Conservation (phyloP, 208 protist genomes). For the Leishmania mexicana region DNA sequence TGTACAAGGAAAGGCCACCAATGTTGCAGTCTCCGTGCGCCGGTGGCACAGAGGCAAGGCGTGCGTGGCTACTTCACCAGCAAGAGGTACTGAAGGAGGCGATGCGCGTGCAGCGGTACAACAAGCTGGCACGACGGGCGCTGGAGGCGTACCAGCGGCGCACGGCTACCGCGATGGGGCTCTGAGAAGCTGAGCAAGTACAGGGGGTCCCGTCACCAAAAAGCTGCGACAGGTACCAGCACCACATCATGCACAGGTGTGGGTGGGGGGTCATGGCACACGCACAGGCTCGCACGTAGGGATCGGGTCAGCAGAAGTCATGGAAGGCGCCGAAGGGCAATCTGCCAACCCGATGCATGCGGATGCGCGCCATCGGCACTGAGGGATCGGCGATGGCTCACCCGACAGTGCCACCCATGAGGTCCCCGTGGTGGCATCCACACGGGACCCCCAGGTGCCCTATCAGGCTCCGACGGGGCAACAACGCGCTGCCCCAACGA, state of each 20-base stretch:
- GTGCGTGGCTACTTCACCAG: constrained; percentile 40
- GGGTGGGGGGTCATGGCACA: neutral
- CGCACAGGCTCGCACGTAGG: neutral
- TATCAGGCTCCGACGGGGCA: neutral
- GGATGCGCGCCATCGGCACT: neutral
- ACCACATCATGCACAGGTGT: neutral
- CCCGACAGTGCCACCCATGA: neutral
- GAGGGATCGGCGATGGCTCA: neutral
- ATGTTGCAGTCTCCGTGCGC: neutral
- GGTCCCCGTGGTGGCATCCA: neutral
- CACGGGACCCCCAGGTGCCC: neutral
- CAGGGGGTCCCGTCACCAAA: neutral
- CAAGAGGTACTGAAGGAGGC: constrained; percentile 66
- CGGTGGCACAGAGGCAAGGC: constrained; percentile 6
- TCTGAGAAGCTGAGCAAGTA: neutral
- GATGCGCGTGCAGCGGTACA: constrained; percentile 61
- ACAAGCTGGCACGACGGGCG: constrained; percentile 48
- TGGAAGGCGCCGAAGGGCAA: neutral
- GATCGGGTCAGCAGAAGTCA: neutral
- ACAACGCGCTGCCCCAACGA: neutral
- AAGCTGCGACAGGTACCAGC: neutral
- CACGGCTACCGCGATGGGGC: constrained; percentile 2
- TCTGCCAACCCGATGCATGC: neutral
- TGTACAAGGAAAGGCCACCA: neutral
- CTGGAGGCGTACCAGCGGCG: constrained; percentile 43